These are phyloP conservation scores for Coniella lustricola DNA, from an alignment of 2,329 filamentous ascomycete species.

Conservation along the genomic window DNA sequence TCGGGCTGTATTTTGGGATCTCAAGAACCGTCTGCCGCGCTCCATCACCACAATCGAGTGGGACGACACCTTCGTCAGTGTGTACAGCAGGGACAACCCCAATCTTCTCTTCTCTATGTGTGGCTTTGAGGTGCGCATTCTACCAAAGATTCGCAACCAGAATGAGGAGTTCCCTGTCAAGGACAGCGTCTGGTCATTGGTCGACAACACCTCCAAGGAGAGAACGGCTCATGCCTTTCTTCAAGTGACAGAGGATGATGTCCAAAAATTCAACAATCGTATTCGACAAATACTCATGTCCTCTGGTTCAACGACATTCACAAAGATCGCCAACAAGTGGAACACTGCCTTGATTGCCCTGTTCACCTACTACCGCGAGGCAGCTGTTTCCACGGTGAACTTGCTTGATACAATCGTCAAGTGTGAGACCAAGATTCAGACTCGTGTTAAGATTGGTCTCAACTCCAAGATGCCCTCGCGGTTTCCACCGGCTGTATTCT, in stretches of 20 bases:
- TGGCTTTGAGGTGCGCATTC: conserved; percentile 91
- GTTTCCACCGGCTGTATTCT: conserved; percentile 97
- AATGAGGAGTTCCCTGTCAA: conserved; percentile 97
- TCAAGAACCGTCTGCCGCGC: conserved; percentile 92
- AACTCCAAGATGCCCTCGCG: conserved; percentile 99
- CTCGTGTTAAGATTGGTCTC: conserved; percentile 93
- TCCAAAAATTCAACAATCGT: conserved; percentile 98
- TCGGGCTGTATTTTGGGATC: conserved; percentile 95
- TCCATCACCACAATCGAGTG: conserved; percentile 97
- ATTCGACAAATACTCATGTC: conserved; percentile 99
- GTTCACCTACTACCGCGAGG: conserved; percentile 98
- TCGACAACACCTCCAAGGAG: conserved; percentile 95
- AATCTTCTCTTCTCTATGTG: conserved; percentile 97
- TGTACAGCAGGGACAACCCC: conserved; percentile 96
- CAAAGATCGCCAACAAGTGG: conserved; percentile 99
- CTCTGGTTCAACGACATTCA: conserved; percentile 97
- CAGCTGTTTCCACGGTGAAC: conserved; percentile 89
- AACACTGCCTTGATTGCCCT: conserved; percentile 95
- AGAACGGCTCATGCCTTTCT: conserved; percentile 95
- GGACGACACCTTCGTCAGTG: conserved; percentile 97
- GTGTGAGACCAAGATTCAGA: conserved; percentile 99
- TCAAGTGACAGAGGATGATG: conserved; percentile 95
- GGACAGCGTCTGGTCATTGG: conserved; percentile 96
- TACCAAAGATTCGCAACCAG: conserved; percentile 90
- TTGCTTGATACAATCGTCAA: conserved; percentile 97